These are phyloP conservation scores for Multifurca ochricompacta DNA, from an alignment of 768 basidiomycete species.

Conservation along the genomic window DNA sequence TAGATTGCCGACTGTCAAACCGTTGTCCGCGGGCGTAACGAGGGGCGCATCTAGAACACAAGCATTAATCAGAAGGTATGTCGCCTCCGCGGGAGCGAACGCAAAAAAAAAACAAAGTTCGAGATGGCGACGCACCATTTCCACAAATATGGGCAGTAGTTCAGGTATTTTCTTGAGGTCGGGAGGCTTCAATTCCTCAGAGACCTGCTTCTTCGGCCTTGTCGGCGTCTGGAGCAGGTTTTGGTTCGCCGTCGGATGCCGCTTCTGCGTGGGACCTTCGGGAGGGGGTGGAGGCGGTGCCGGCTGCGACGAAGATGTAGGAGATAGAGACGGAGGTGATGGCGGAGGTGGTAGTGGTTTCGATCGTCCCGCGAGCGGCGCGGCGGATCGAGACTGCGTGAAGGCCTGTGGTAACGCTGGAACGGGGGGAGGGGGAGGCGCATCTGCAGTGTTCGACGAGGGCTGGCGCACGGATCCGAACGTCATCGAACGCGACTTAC, in stretches of 20 bases:
- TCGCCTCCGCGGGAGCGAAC: not conserved
- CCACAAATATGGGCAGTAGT: slow-evolving; percentile 81
- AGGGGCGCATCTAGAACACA: slow-evolving; percentile 16
- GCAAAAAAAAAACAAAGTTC: not conserved
- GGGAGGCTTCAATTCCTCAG: slow-evolving; percentile 54
- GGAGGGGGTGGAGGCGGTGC: not conserved
- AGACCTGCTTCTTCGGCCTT: slow-evolving; percentile 33
- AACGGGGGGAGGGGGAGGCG: slow-evolving; percentile 25
- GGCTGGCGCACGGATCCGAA: slow-evolving; percentile 16
- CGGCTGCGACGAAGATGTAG: not conserved
- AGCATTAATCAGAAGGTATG: not conserved
- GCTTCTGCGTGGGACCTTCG: not conserved
- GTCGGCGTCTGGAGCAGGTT: slow-evolving; percentile 17
- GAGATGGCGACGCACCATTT: slow-evolving; percentile 57
- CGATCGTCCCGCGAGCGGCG: slow-evolving; percentile 23
- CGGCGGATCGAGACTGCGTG: slow-evolving; percentile 16
- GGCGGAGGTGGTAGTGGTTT: slow-evolving; percentile 37
- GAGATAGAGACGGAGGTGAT: not conserved
- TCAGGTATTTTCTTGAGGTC: slow-evolving; percentile 71
- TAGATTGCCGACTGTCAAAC: not conserved
- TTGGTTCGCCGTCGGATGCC: not conserved
- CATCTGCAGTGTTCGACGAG: slow-evolving; percentile 25
- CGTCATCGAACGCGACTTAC: slow-evolving; percentile 39
- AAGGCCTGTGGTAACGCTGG: slow-evolving; percentile 27
- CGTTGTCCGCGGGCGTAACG: slow-evolving; percentile 1